Evolutionary conservation across 2,329 filamentous ascomycete genomes (phyloP), one percentile per base, ranked within the genome.

Genomic region (Xylariales sp.): DNA sequence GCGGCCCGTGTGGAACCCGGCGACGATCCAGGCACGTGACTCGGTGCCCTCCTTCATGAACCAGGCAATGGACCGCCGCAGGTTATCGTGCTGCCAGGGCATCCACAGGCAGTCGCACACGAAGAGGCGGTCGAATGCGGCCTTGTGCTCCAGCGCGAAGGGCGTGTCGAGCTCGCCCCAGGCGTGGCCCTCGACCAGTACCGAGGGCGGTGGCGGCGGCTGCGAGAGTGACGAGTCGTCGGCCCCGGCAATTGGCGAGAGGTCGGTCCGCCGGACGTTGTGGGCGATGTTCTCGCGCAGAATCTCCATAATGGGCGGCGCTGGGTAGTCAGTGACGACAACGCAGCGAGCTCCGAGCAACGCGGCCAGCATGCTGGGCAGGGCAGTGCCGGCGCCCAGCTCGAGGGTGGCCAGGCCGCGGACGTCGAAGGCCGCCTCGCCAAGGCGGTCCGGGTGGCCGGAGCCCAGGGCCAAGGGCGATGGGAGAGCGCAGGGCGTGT

Each of bases 101-200:
- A 88, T 86, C 83, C 84, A 88, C 40, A 85, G 70, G 52, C 83
- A 87, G 60, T 88, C 83, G 44, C 81, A 80, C 0, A 78, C 79
- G n/a, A 87, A 60, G 28, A 88, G 66, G 40, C 80, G 72, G 31
- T 77, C 77, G 52, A 81, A 86, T 2, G 53, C 54, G 41, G 59
- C 59, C 27, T 48, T 48, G 41, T 52, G 43, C 18, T 50, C 27
- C 17, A 46, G 18, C 41, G 51, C 49, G 23, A 62, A 53, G 6
- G 67, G 18, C 17, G 55, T 50, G 12, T 58, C 51, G 2, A 76
- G 54, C 14, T 72, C 70, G 6, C 83, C 82, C 83, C 84, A 88
- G 25, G 67, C 61, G 50, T 88, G 83, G 2, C 80, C 81, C 35
- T 74, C 55, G 5, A 85, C 70, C 0, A 56, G 43, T 3, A 78